Evolutionary conservation across 371 early-diverging fungal genomes (phyloP), one percentile per base, ranked within the genome.

Genomic region (Conidiobolus incongruus): DNA sequence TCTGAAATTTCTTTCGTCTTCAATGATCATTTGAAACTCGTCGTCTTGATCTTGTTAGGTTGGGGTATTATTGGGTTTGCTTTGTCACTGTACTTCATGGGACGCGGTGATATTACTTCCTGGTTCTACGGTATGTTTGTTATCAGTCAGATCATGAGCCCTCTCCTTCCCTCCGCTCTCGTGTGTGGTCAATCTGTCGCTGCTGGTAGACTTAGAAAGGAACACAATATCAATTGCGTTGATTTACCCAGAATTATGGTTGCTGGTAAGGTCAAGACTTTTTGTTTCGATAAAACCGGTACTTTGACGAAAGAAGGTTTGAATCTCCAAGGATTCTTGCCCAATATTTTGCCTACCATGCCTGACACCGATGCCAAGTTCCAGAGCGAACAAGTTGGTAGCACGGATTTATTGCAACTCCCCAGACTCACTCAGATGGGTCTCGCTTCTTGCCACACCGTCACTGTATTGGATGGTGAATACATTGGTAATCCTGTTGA

Each of bases 401-500:
- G 5, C 8, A 35, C 13, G 5, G 16, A 35, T 35, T 19, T 15
- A 13, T 35, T 8, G 35, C 13, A 45, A 1, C 36, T 45, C 1
- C 24, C 45, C 26, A 35, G 37, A 7, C 3, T 34, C 1, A 1
- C 17, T 6, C 45, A 58, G 10, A 39, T 50, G 40, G 75, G 60
- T 1, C 49, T 77, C 38, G 60, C 63, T 30, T 63, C 65, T 37
- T 90, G 91, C 53, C 91, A 94, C 54, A 68, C 77, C 4, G 74
- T 91, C 13, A 63, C 77, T 8, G 61, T 60, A 16, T 62, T 88
- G 28, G 72, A 72, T 19, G 67, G 69, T 16, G 65, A 65, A 40
- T 66, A 67, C 33, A 72, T 88, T 40, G 92, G 92, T 11, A 90
- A 95, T 58, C 83, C 84, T 41, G 77, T 95, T 20, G 95, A 95